Base-by-base conservation (phyloP, 75 land plant species). In the Ceratopteris richardii region DNA sequence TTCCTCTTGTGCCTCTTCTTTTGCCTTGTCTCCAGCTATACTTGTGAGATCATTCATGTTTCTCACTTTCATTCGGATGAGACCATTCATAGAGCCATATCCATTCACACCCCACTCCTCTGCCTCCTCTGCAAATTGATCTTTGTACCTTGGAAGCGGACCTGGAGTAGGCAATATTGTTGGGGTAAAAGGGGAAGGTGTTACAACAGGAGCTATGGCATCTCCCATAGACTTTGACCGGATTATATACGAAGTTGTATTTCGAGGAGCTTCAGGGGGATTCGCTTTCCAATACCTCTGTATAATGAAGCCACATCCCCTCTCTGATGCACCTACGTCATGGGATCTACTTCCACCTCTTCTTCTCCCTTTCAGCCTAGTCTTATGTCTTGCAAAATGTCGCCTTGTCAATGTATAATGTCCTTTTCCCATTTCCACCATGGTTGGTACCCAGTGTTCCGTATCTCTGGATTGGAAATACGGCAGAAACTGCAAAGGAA, bases 11-110 rank as follows among this genome's bases (percentile, higher is more conserved):
- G 44, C 65, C 18, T 25, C 19, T n/a, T 42, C 42, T 33, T 33
- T 9, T 33, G 3, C 37, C 37, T 33, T 9, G 9, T 33, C 37
- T 33, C 7, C 37, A 9, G 37, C 37, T 4, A 33, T 33, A 3
- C 3, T 4, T 16, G 28, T 10, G 0, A 26, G n/a, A 23, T 46
- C 14, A 4, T 20, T 14, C 4, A n/a, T 46, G 21, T n/a, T 46
- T 17, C 4, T 20, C 1, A 26, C 24, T 53, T 47, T 37, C n/a
- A 73, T 63, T 41, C 51, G 66, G 1, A 73, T 62, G 14, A 73
- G 66, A 19, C 76, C 76, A 29, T 70, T 71, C 76, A 73, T 73
- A 44, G 76, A 73, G 9, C 76, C 76, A 63, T 73, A 73, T 31
- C 76, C 66, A 62, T 70, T 28, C 21, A 72, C 70, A 16, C 64